phyloP scores from a whole-genome alignment of 148 eudicot genomes.

The Nepenthes mirabilis region DNA sequence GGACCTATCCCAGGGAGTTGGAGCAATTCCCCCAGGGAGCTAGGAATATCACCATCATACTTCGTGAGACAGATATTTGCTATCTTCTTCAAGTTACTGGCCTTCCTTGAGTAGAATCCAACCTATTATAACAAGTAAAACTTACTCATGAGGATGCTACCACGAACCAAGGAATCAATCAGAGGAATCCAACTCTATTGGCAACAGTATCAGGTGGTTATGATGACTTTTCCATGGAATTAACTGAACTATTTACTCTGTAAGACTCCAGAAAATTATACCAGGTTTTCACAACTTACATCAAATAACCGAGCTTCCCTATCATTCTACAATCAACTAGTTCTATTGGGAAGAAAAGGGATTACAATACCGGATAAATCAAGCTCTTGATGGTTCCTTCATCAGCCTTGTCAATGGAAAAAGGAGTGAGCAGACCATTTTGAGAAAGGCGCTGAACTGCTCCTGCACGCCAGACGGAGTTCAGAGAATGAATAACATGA shows the following conservation, averaged over 20 bases:
- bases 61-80: conserved; percentile 61
- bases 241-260: too few relatives aligned
- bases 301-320: not conserved
- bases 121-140: conserved; percentile 31
- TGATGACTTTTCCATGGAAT: not conserved
- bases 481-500: not conserved
- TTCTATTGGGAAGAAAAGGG: not conserved
- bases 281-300: not conserved
- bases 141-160: not conserved
- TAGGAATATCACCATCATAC: conserved; percentile 87
- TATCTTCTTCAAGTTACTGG: conserved; percentile 73
- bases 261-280: too few relatives aligned
- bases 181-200: not conserved
- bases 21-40: conserved; percentile 62
- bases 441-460: conserved; percentile 82
- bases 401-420: conserved; percentile 57
- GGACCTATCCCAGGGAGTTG: conserved; percentile 95
- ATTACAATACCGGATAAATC: conserved; percentile 67
- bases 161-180: not conserved
- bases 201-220: not conserved
- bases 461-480: conserved; percentile 29
- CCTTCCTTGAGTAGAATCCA: conserved; percentile 88
- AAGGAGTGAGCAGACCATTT: conserved; percentile 63
- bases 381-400: conserved; percentile 67
- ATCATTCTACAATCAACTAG: not conserved